A percentile compares a stretch with the other conserved stretches of the same genome.
Conservation (phyloP, 306 rosid genomes). For the Rosa persica region DNA sequence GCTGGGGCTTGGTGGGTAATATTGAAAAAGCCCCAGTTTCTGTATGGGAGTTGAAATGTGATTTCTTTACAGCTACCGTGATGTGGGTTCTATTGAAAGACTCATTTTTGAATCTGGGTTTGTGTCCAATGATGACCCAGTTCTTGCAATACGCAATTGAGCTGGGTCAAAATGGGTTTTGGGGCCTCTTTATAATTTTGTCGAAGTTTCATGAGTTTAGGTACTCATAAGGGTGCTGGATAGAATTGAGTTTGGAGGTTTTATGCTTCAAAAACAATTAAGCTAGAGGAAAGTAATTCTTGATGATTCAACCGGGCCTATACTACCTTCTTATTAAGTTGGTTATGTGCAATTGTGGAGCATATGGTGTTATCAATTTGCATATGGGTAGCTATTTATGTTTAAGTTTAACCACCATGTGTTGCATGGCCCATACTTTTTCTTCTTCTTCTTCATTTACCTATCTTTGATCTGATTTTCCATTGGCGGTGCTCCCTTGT, state of each 20-base stretch:
- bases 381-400: not conserved
- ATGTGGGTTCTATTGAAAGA: not conserved
- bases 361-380: not conserved
- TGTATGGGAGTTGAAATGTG: not conserved
- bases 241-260: not conserved
- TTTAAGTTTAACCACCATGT: not conserved
- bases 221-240: not conserved
- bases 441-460: not conserved
- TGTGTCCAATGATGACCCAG: not conserved
- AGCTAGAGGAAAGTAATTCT: not conserved
- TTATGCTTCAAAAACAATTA: not conserved
- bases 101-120: not conserved
- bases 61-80: not conserved
- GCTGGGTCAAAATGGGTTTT: not conserved
- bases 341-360: not conserved
- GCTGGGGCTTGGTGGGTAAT: not conserved
- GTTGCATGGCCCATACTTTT: not conserved
- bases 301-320: not conserved
- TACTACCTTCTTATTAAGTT: not conserved
- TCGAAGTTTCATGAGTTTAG: not conserved
- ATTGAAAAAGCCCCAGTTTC: not conserved
- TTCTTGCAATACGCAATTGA: not conserved
- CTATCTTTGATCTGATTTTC: not conserved
- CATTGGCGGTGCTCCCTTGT: slow-evolving; percentile 1
- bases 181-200: not conserved